Percentiles rank a stretch among this genome's conserved stretches.
phyloP scores from a whole-genome alignment of 805 yeast species.

The Yarrowia keelungensis region DNA sequence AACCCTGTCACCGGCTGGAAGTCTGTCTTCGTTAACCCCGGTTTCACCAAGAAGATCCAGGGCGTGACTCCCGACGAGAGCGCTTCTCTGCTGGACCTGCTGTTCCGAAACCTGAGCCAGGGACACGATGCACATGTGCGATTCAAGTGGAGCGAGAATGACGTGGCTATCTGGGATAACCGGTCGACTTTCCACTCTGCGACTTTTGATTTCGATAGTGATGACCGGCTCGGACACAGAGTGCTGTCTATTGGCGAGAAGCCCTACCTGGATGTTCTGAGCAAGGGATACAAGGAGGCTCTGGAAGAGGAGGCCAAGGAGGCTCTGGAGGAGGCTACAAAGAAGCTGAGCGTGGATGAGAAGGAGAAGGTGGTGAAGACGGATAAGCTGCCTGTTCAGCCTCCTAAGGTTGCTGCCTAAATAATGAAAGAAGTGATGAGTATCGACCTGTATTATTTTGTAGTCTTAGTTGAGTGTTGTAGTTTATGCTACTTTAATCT shows the following conservation, averaged over 20 bases:
- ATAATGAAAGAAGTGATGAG: too few species aligned
- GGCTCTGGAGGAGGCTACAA: constrained; percentile 41
- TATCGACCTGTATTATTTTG: not conserved
- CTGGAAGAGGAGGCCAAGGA: constrained; percentile 35
- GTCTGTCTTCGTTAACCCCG: constrained; percentile 54
- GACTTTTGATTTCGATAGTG: constrained; percentile 54
- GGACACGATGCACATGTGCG: constrained; percentile 59
- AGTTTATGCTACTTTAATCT: not conserved
- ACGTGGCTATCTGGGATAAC: constrained; percentile 64
- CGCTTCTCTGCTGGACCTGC: constrained; percentile 60
- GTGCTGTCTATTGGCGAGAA: constrained; percentile 25
- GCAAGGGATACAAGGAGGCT: constrained; percentile 15
- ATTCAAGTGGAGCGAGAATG: constrained; percentile 59
- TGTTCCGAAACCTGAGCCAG: constrained; percentile 57
- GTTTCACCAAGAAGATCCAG: constrained; percentile 63
- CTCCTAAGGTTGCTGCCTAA: constrained; percentile 1
- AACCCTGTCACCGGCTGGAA: constrained; percentile 60
- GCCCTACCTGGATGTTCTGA: constrained; percentile 14
- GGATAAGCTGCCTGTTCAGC: not conserved
- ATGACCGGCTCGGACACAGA: constrained; percentile 7
- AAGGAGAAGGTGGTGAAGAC: not conserved
- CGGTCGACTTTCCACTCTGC: constrained; percentile 59
- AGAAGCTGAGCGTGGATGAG: constrained; percentile 18
- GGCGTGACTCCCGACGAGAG: constrained; percentile 75
- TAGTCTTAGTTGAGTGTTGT: not conserved